Evolutionary conservation across 169 alveolate species (phyloP), one percentile per base, ranked within the genome.

Genomic region (Plasmodium gonderi): DNA sequence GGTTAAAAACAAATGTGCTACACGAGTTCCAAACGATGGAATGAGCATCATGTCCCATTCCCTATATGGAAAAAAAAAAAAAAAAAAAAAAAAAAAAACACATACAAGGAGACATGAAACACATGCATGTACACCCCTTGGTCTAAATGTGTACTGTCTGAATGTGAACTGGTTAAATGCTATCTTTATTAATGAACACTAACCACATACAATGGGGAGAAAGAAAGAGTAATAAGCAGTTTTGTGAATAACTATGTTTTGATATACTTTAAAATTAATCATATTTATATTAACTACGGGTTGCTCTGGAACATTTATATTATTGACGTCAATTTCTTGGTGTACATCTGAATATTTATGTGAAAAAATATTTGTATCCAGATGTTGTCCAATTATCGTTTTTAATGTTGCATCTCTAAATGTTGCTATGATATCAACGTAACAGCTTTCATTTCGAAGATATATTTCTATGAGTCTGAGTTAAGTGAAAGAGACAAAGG

Each of bases 341-440:
- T 75, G 11, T 65, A 36, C 17, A 7, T 85, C 80, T 7, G 87
- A 36, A 45, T 85, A 85, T 45, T 85, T 85, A 17, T 85, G 45
- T 2, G 92, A 85, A 75, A 85, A 85, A 33, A 85, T 85, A 68
- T 95, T 93, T 7, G 96, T 92, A 77, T 95, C 97, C 72, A 95
- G 74, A 76, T 94, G 96, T 31, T 95, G 97, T 2, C 97, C 97
- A 29, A 95, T 82, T 33, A 95, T 94, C 26, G 97, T 95, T 20
- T 91, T 91, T 95, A 95, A 91, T 7, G 96, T 91, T 7, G 91
- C 95, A 51, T 92, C 92, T n/a, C 91, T 83, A 60, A 95, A 95
- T 31, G 95, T 38, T 3, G 94, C 49, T 42, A 94, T 29, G 23
- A 95, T 26, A 33, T 87, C 91, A 33, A 90, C 51, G 49, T 77